Conservation (phyloP, 2,329 filamentous ascomycete species). For the Epichloe gansuensis region DNA sequence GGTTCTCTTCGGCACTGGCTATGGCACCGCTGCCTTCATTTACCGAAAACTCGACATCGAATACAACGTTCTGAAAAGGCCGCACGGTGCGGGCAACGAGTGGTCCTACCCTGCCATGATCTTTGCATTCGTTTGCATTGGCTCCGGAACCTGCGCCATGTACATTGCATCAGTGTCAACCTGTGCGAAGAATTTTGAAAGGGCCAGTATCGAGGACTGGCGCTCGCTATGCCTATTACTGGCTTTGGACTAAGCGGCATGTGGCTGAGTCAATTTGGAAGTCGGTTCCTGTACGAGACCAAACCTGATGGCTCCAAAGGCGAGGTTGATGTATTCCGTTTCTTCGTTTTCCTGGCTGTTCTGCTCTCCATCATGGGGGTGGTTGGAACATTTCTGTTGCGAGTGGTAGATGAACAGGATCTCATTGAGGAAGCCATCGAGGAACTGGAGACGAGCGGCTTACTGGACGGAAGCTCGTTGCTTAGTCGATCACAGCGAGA, state of each 20-base stretch:
- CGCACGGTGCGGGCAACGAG: conserved; percentile 30
- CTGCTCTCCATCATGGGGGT: conserved; percentile 61
- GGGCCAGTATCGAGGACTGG: conserved; percentile 76
- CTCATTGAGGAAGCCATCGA: conserved; percentile 85
- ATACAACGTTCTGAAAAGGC: conserved; percentile 22
- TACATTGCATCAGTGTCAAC: conserved; percentile 88
- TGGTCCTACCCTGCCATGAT: conserved; percentile 79
- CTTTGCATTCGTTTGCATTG: conserved; percentile 69
- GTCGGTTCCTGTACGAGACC: conserved; percentile 60
- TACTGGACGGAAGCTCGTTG: conserved; percentile 64
- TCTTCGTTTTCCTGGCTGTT: conserved; percentile 74
- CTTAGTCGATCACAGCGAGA: conserved; percentile 43
- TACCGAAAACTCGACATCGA: conserved; percentile 47
- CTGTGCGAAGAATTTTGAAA: conserved; percentile 94
- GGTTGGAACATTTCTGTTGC: conserved; percentile 61
- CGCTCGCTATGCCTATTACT: conserved; percentile 81
- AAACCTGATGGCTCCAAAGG: conserved; percentile 49
- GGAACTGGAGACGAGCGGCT: conserved; percentile 77
- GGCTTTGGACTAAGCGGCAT: conserved; percentile 89
- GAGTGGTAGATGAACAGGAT: conserved; percentile 71
- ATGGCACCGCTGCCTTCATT: conserved; percentile 68
- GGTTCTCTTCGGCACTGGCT: conserved; percentile 66
- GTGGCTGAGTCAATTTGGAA: conserved; percentile 87
- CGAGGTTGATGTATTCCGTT: conserved; percentile 65
- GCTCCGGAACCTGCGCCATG: conserved; percentile 74